These are phyloP conservation scores for Lentinula sp. DNA, from an alignment of 768 basidiomycete genomes.

Conservation along the genomic window DNA sequence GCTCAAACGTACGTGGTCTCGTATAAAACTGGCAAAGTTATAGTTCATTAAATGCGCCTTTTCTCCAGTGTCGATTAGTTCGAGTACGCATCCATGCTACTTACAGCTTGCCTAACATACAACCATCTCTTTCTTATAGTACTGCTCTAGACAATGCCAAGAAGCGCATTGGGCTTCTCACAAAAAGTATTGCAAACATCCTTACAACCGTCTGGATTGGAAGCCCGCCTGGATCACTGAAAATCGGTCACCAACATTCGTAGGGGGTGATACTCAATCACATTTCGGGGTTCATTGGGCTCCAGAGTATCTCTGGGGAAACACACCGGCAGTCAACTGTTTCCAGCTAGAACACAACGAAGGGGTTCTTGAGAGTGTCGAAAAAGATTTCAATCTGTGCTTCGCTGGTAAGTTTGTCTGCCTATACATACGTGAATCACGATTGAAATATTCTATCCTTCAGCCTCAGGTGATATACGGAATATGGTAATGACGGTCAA, in stretches of 20 bases:
- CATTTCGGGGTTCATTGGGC: not conserved
- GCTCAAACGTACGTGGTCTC: not conserved
- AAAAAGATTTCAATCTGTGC: conserved; percentile 18
- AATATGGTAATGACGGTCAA: conserved; percentile 38
- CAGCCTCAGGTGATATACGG: conserved; percentile 47
- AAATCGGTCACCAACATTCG: conserved; percentile 14
- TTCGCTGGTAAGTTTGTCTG: conserved; percentile 16
- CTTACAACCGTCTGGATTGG: conserved; percentile 17
- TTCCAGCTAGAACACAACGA: conserved; percentile 24
- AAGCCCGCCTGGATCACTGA: conserved; percentile 16
- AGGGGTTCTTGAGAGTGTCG: conserved; percentile 4
- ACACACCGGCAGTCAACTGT: conserved; percentile 22
- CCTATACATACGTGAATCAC: not conserved
- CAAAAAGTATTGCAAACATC: conserved; percentile 26
- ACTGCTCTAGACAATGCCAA: conserved; percentile 45
- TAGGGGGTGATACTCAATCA: not conserved
- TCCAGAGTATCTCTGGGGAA: conserved; percentile 22
- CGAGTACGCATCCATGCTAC: not conserved
- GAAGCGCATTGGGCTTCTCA: conserved; percentile 32
- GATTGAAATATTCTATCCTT: not conserved
- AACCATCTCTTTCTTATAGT: conserved; percentile 9
- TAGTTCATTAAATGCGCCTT: not conserved
- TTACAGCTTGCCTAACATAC: not conserved
- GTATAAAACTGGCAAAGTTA: too few species aligned
- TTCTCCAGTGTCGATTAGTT: not conserved